These are phyloP conservation scores for Fonsecaea pugnacius DNA, from an alignment of 2,329 filamentous ascomycete genomes.

Conservation along the genomic window DNA sequence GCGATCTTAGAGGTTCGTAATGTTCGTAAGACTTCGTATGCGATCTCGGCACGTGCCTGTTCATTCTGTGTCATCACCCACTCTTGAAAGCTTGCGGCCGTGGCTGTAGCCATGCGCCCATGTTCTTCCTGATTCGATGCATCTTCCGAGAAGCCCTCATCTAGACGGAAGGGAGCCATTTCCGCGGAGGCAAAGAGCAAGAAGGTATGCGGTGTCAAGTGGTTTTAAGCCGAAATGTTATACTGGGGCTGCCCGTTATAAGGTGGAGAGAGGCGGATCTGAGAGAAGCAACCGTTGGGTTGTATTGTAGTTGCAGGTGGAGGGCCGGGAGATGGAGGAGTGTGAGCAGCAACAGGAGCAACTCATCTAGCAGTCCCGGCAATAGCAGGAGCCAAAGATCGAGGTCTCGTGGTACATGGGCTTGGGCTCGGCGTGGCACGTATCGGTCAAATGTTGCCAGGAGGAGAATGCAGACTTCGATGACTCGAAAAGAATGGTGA, in stretches of 20 bases:
- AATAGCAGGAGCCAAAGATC: neutral
- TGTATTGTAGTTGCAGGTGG: neutral
- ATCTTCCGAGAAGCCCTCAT: conserved; percentile 88
- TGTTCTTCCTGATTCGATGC: conserved; percentile 48
- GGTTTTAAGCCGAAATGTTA: conserved; percentile 15
- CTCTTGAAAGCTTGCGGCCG: conserved; percentile 54
- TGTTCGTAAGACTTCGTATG: conserved; percentile 75
- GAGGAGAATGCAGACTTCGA: neutral
- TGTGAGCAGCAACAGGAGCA: neutral
- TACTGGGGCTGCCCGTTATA: conserved; percentile 12
- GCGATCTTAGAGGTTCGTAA: conserved; percentile 80
- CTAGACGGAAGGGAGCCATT: conserved; percentile 60
- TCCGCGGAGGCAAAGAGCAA: conserved; percentile 22
- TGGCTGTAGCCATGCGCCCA: conserved; percentile 43
- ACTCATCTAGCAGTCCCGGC: neutral
- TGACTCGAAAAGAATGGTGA: conserved; percentile 3
- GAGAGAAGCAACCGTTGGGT: neutral
- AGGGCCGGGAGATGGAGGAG: neutral
- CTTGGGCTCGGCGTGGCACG: neutral
- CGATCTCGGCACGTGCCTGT: conserved; percentile 68
- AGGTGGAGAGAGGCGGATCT: neutral
- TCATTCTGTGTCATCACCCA: conserved; percentile 62
- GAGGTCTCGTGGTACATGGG: conserved; percentile 3
- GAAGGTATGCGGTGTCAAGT: conserved; percentile 12
- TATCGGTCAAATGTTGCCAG: neutral